A percentile compares a stretch with the other conserved stretches of the same genome.
These are phyloP conservation scores for Blastocystis sp. DNA, from an alignment of 352 stramenopile species.

Conservation along the genomic window DNA sequence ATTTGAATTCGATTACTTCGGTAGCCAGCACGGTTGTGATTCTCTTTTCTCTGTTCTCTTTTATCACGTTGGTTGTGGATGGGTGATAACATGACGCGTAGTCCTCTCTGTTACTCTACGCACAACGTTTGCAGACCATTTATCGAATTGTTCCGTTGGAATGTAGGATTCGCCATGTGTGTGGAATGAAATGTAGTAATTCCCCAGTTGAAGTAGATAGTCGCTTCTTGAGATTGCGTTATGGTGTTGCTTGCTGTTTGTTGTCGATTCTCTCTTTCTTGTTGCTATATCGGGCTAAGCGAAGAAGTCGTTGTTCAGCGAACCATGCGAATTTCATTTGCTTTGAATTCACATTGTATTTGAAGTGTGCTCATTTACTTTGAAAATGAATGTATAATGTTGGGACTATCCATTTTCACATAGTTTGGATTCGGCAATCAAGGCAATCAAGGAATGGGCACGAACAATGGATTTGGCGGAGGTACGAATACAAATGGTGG, in stretches of 20 bases:
- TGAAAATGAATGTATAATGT: too few species aligned
- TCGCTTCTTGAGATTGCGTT: not conserved
- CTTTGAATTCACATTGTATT: not conserved
- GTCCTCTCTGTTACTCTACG: slow-evolving; percentile 3
- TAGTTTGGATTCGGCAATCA: not conserved
- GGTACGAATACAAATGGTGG: not conserved
- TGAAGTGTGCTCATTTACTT: not conserved
- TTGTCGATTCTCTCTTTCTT: too few species aligned
- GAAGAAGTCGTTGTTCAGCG: too few species aligned
- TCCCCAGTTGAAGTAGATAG: not conserved
- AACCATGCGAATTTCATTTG: not conserved
- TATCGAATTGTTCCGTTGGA: not conserved
- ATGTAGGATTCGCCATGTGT: not conserved
- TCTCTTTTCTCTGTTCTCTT: not conserved
- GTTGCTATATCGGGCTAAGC: not conserved
- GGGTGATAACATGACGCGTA: not conserved
- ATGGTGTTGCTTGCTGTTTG: not conserved
- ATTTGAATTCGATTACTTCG: too few species aligned
- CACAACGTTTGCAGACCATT: slow-evolving; percentile 34
- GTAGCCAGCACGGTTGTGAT: too few species aligned
- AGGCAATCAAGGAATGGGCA: not conserved
- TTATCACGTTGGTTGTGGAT: not conserved
- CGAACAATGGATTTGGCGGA: slow-evolving; percentile 3
- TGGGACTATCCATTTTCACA: not conserved
- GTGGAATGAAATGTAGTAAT: not conserved